Evolutionary conservation across 2,329 filamentous ascomycete species (phyloP).

Genomic region (Fusarium sp.): DNA sequence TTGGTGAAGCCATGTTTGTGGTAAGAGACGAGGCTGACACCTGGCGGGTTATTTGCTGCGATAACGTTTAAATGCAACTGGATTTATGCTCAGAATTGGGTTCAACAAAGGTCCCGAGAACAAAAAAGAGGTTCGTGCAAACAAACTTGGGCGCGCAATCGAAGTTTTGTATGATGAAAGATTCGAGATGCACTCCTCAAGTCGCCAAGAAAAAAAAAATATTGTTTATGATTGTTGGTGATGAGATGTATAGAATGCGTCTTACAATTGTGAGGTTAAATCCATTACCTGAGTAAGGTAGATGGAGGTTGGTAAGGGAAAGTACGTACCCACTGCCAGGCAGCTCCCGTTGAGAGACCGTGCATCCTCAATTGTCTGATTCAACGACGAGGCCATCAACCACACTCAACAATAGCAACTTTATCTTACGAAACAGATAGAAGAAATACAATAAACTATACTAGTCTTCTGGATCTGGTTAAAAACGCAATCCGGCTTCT

Average conservation of each 20-base stretch:
- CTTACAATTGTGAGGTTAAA: slow-evolving; percentile 9
- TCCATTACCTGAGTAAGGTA: not conserved
- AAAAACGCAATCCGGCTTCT: not conserved
- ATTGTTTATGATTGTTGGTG: not conserved
- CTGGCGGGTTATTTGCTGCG: not conserved
- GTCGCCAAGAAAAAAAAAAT: not conserved
- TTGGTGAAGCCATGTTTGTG: slow-evolving; percentile 51
- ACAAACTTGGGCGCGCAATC: too few species aligned
- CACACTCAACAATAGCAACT: not conserved
- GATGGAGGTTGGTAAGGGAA: not conserved
- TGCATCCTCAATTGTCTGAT: not conserved
- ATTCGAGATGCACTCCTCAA: not conserved
- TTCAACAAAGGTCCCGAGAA: not conserved
- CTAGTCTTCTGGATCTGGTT: not conserved
- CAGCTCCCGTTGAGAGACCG: slow-evolving; percentile 1
- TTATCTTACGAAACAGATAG: too few species aligned
- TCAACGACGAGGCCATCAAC: not conserved
- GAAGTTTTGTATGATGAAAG: not conserved
- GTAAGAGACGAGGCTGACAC: not conserved
- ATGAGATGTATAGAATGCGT: not conserved
- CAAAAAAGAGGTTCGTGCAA: not conserved
- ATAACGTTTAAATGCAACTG: not conserved
- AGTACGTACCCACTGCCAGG: slow-evolving; percentile 3
- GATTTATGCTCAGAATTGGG: not conserved
- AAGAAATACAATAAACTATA: not conserved